Percentiles rank a stretch among this genome's conserved stretches.
These are phyloP conservation scores for Cymbopogon citratus DNA, from an alignment of 176 grass and related monocot species.

Conservation along the genomic window DNA sequence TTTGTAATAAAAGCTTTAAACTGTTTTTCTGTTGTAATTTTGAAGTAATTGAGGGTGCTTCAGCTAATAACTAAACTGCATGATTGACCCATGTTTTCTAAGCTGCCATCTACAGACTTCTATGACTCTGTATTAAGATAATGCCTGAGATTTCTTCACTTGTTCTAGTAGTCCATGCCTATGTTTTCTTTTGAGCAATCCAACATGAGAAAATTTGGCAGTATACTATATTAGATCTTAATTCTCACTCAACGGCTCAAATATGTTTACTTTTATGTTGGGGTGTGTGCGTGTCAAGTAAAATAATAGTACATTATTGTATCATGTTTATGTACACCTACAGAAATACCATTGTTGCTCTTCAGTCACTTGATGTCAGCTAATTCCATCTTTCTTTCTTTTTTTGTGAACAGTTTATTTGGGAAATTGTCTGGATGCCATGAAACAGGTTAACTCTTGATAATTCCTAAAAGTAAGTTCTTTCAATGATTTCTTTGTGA, in stretches of 20 bases:
- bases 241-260: not conserved
- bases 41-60: not conserved
- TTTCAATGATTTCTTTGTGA: slow-evolving; percentile 17
- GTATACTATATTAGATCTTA: not conserved
- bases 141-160: not conserved
- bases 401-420: slow-evolving; percentile 1
- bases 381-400: slow-evolving; percentile 21
- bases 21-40: not conserved
- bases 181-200: slow-evolving; percentile 23
- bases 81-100: not conserved
- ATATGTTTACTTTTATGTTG: slow-evolving; percentile 2
- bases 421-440: slow-evolving; percentile 8
- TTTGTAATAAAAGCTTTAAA: slow-evolving; percentile 19
- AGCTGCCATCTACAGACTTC: not conserved
- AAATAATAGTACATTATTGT: slow-evolving; percentile 2
- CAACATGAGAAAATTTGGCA: not conserved
- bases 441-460: not conserved
- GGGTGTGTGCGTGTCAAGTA: not conserved
- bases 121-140: not conserved
- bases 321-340: not conserved
- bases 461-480: not conserved
- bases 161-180: not conserved
- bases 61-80: slow-evolving; percentile 1
- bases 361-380: not conserved
- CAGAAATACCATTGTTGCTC: not conserved